Evolutionary conservation across 176 grass and related monocot species (phyloP), one percentile per base, ranked within the genome.

Genomic region (Avena insularis): DNA sequence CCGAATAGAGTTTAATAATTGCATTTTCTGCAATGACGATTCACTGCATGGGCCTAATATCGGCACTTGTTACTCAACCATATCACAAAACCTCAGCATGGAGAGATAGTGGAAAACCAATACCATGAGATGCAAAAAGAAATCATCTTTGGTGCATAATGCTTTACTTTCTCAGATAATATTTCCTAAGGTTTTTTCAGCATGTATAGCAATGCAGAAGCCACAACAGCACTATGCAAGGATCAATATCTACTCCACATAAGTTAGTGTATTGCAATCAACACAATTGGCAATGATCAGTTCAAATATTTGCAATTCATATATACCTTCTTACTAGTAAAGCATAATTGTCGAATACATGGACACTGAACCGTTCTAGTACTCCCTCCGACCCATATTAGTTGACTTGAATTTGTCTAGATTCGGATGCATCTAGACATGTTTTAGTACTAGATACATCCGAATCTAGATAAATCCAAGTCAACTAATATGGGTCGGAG

Each of bases 181-280:
- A 71, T 6, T 75, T 85, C 17, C 49, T 86, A 51, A 76, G 27
- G 15, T 17, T 56, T 56, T 56, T 17, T 15, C 54, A 6, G 8
- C 56, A 64, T 78, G 46, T 0, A 31, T 72, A 27, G 65, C 53
- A 71, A 70, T 46, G 31, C 43, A 71, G 48, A 70, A 77, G 38
- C 66, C 38, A 81, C 76, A 84, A 75, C 25, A 4, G 49, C 19
- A 65, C 12, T 61, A 69, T 80, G 21, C 57, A 69, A 54, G 43
- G 35, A 90, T 86, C 71, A 84, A 67, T 51, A 91, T 80, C 85
- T 58, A 76, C 14, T 33, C 62, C 11, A n/a, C 49, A 68, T 77
- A 87, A 40, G 83, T 65, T 87, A 38, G 9, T 58, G 51, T 40
- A 25, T 17, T 25, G 16, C 12, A 80, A 31, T 57, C 36, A 81